Conservation (phyloP, 106 monocot species). For the Vanilla planifolia region DNA sequence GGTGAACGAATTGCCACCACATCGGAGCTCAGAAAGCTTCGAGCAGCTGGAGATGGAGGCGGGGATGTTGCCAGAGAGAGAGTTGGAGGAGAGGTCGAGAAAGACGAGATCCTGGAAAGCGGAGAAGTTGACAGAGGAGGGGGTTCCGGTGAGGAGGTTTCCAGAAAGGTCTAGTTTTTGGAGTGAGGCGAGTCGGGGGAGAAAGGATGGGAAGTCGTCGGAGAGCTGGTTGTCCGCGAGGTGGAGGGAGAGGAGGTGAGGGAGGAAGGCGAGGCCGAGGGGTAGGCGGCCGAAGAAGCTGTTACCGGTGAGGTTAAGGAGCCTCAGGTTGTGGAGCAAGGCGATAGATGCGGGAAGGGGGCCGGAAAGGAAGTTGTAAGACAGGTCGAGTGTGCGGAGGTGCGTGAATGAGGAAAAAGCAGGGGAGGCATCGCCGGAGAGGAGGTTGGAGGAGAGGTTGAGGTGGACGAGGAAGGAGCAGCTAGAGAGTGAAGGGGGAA, state of each 20-base stretch:
- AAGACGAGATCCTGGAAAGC: constrained; percentile 34
- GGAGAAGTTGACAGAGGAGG: constrained; percentile 36
- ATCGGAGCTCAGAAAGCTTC: constrained; percentile 37
- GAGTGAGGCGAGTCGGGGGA: constrained; percentile 40
- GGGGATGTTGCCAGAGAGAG: constrained; percentile 53
- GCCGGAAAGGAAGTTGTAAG: constrained; percentile 53
- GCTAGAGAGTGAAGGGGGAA: constrained; percentile 32
- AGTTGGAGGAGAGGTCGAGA: constrained; percentile 43
- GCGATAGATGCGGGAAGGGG: constrained; percentile 31
- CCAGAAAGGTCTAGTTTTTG: constrained; percentile 49
- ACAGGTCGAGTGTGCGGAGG: constrained; percentile 66
- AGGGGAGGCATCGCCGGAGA: constrained; percentile 40
- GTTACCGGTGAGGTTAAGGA: constrained; percentile 40
- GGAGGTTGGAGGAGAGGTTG: constrained; percentile 58
- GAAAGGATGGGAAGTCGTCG: constrained; percentile 48
- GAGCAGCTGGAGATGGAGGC: constrained; percentile 28
- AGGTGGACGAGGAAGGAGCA: constrained; percentile 45
- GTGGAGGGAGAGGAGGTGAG: constrained; percentile 46
- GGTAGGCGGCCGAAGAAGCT: constrained; percentile 57
- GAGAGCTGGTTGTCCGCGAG: constrained; percentile 53
- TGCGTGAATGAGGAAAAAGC: constrained; percentile 28
- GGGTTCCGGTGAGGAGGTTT: constrained; percentile 41
- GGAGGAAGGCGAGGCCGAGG: constrained; percentile 43
- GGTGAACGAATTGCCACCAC: constrained; percentile 39
- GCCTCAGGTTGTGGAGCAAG: constrained; percentile 49